phyloP scores from a whole-genome alignment of 2,329 filamentous ascomycete genomes.

The Calonectria hawksworthii region DNA sequence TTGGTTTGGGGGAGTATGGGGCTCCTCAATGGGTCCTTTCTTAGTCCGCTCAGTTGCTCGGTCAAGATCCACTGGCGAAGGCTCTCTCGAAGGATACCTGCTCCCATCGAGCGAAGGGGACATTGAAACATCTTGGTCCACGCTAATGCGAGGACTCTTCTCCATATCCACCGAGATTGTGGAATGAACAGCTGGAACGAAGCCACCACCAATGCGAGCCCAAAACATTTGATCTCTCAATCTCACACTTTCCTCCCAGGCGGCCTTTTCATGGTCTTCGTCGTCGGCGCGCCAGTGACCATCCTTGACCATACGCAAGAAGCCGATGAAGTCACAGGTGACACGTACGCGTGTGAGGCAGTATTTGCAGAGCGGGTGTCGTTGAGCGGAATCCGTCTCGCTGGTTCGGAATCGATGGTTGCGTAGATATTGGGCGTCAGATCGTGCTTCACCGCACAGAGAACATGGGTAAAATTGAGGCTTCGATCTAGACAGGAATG shows the following conservation, averaged over 20 bases:
- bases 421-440: conserved; percentile 78
- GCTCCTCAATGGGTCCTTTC: conserved; percentile 38
- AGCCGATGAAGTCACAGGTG: conserved; percentile 93
- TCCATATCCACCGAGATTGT: conserved; percentile 46
- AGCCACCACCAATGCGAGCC: conserved; percentile 91
- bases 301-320: conserved; percentile 91
- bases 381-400: conserved; percentile 87
- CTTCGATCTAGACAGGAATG: conserved; percentile 63
- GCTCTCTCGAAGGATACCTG: conserved; percentile 32
- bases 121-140: conserved; percentile 41
- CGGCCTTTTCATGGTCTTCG: conserved; percentile 85
- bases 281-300: conserved; percentile 91
- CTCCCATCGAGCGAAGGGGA: conserved; percentile 34
- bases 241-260: conserved; percentile 95
- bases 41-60: conserved; percentile 33
- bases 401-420: conserved; percentile 91
- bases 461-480: conserved; percentile 80
- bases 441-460: conserved; percentile 87
- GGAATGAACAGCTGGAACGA: conserved; percentile 74
- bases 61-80: conserved; percentile 41
- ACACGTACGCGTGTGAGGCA: conserved; percentile 87
- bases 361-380: conserved; percentile 91
- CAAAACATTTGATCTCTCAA: conserved; percentile 97
- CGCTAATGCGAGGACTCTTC: conserved; percentile 52
- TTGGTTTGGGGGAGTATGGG: conserved; percentile 49